Evolutionary conservation across 257 asterid genomes (phyloP).

Genomic region (Euphrasia confusa): DNA sequence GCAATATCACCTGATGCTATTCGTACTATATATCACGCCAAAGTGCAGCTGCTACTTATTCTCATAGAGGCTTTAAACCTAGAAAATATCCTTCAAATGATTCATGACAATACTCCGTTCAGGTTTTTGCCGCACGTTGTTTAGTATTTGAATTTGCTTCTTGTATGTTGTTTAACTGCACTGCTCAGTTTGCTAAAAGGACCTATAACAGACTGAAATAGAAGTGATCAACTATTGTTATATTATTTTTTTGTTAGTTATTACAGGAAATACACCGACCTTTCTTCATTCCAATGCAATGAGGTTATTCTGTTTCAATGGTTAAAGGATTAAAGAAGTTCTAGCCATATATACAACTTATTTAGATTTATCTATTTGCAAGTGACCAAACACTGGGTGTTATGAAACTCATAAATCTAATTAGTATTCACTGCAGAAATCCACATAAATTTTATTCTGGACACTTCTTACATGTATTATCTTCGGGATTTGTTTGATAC

Average conservation of each 20-base stretch:
- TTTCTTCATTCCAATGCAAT: too few species aligned
- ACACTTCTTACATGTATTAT: not conserved
- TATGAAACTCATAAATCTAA: not conserved
- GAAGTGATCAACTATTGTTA: conserved; percentile 6
- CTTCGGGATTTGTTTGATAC: not conserved
- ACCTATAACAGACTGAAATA: not conserved
- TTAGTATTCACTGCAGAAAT: not conserved
- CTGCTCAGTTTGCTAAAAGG: not conserved
- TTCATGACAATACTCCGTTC: conserved; percentile 77
- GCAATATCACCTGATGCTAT: conserved; percentile 72
- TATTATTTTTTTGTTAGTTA: not conserved
- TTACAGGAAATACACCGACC: not conserved
- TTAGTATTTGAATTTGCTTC: conserved; percentile 3
- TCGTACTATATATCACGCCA: conserved; percentile 58
- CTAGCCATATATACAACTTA: not conserved
- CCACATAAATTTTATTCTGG: not conserved
- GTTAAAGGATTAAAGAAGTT: conserved; percentile 13
- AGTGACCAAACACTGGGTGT: not conserved
- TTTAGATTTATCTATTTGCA: not conserved
- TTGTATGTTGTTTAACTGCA: not conserved
- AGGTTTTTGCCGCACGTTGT: conserved; percentile 46
- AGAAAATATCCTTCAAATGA: conserved; percentile 87
- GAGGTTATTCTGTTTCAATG: not conserved
- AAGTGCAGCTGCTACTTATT: conserved; percentile 76
- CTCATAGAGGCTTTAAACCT: conserved; percentile 85